Evolutionary conservation across 768 basidiomycete species (phyloP), one percentile per base, ranked within the genome.

Genomic region (Naematelia encephala): DNA sequence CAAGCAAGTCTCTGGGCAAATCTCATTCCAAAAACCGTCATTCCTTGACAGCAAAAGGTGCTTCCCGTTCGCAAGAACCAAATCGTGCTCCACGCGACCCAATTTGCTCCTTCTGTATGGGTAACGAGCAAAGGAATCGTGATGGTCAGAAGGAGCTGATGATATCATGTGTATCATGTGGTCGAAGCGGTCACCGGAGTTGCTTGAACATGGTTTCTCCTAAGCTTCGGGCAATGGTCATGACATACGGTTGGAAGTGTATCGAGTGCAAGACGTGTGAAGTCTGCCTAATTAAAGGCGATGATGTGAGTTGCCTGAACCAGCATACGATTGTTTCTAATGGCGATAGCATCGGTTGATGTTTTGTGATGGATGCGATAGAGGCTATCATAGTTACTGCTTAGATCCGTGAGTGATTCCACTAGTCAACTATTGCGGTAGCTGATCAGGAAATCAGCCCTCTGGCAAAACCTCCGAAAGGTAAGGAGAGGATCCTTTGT

Each of bases 361-460:
- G 54, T 88, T 97, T 67, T 98, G 94, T 76, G 94, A 98, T 81
- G 84, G 81, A 56, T 98, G 94, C 77, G 94, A 98, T 81, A 82
- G 91, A 51, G 77, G 77, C 12, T 73, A 65, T 58, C 77, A 78
- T 59, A 61, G 65, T 42, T 69, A 67, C 56, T 78, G 77, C 55
- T 45, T 61, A 14, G 57, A 68, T 52, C 75, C 76, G 62, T 62
- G 49, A 53, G 72, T 71, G 14, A n/a, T 52, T 47, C 5, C 34
- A 61, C 61, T 46, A 51, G 58, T 49, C 49, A 5, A 27, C 44
- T 52, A 4, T 21, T 90, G 89, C 30, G 91, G 88, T 88, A 92
- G 76, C 85, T 86, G 82, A 83, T 86, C n/a, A n/a, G 64, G 56
- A 8, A 39, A 66, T 78, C 34, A 90, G 91, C 29, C 86, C 88